Base-by-base conservation (phyloP, 176 grass and related monocot species). In the Oryza longistaminata region DNA sequence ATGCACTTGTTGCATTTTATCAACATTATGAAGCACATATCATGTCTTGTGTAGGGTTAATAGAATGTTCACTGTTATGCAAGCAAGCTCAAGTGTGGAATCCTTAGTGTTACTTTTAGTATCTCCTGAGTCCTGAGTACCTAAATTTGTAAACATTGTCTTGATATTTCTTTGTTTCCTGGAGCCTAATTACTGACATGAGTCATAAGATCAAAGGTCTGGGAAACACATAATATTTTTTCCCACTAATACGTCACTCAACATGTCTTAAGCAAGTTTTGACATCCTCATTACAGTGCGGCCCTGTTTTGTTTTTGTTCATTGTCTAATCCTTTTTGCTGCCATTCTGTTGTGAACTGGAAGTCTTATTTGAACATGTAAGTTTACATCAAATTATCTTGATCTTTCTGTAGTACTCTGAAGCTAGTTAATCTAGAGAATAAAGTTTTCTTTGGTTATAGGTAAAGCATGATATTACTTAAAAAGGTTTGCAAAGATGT, bases 401-500 rank as follows among this genome's bases (percentile, higher is more conserved):
- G 10, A 40, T 82, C 9, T 6, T 52, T 72, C 27, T 73, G 33
- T 12, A 75, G 34, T 2, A 46, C 21, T 21, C n/a, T 26, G 78
- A 74, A 46, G 70, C 19, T 75, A 68, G 2, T 81, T 68, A 74
- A 11, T 8, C 12, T 62, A 22, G 19, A 43, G n/a, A 29, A 11
- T 53, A 46, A 66, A 37, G 39, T 40, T 35, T 64, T 64, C 37
- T 72, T 77, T 76, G 72, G 14, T 25, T 83, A 88, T 29, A 71
- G 29, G 53, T 71, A 71, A 42, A 52, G 71, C 60, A 70, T 35
- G 52, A 53, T 37, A 24, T 62, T 35, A 31, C 60, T 39, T 77
- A 0, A 61, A 75, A 13, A 48, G 0, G 19, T 62, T 25, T 64
- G 39, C 5, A 40, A 46, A 1, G 50, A 73, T 88, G 66, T 43